phyloP scores from a whole-genome alignment of 352 stramenopile genomes.

The Nothophytophthora sp. region DNA sequence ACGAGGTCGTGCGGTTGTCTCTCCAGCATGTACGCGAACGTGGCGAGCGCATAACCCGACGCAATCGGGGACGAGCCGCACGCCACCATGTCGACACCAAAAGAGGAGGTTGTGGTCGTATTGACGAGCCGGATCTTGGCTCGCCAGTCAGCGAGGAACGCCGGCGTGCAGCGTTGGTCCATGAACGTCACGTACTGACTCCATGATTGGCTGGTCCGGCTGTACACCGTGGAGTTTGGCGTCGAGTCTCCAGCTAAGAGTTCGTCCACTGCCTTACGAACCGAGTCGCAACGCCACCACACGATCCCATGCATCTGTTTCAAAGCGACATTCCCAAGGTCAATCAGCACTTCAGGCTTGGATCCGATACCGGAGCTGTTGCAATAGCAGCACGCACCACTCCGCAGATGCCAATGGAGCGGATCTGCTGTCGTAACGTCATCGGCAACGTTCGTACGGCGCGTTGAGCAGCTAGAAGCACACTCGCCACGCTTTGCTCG shows the following conservation, averaged over 20 bases:
- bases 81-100: slow-evolving; percentile 2
- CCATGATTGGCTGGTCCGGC: slow-evolving; percentile 24
- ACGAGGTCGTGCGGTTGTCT: slow-evolving; percentile 20
- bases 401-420: slow-evolving; percentile 60
- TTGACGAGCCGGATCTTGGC: slow-evolving; percentile 20
- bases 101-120: not conserved
- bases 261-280: slow-evolving; percentile 21
- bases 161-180: slow-evolving; percentile 57
- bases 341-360: not conserved
- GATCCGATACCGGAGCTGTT: no score
- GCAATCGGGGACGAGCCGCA: slow-evolving; percentile 35
- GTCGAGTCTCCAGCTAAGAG: slow-evolving; percentile 9
- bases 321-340: not conserved
- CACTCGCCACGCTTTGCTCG: slow-evolving; percentile 33
- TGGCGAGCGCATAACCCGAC: slow-evolving; percentile 67
- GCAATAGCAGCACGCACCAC: slow-evolving; percentile 34
- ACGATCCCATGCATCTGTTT: slow-evolving; percentile 85
- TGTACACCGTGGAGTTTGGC: not conserved
- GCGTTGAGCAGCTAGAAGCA: slow-evolving; percentile 29
- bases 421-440: slow-evolving; percentile 14
- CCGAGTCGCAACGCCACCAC: slow-evolving; percentile 56
- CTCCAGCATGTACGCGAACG: slow-evolving; percentile 52
- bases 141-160: slow-evolving; percentile 38
- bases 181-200: slow-evolving; percentile 71
- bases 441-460: slow-evolving; percentile 33